phyloP scores from a whole-genome alignment of 192 early-diverging fungal species.

The Coemansia sp. region DNA sequence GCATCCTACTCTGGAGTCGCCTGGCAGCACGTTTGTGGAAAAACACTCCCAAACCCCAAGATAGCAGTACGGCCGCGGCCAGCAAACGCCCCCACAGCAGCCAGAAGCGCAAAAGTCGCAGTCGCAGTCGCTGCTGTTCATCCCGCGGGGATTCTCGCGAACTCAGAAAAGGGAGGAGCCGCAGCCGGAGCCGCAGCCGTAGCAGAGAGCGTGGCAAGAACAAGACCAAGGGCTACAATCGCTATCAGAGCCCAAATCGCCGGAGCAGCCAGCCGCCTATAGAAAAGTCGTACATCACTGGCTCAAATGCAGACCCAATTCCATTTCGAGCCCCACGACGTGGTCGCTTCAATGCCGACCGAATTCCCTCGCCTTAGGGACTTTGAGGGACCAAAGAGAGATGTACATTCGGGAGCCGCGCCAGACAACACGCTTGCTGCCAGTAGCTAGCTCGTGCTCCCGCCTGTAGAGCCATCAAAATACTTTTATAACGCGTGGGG shows the following conservation, averaged over 20 bases:
- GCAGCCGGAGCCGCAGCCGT: not conserved
- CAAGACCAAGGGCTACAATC: not conserved
- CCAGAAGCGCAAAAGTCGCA: not conserved
- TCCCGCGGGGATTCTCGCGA: not conserved
- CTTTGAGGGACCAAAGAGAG: not conserved
- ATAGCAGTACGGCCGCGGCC: not conserved
- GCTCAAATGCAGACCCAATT: not conserved
- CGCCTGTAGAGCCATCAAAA: not conserved
- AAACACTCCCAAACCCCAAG: not conserved
- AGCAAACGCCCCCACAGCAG: not conserved
- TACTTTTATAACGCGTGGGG: not conserved
- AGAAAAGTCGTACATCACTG: not conserved
- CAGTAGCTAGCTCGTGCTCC: not conserved
- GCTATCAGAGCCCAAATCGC: not conserved
- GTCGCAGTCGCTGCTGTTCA: not conserved
- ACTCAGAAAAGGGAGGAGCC: not conserved
- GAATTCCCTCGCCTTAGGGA: not conserved
- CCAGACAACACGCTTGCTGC: not conserved
- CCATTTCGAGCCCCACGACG: not conserved
- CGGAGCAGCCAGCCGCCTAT: not conserved
- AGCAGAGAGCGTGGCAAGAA: not conserved
- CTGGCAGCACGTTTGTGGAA: not conserved
- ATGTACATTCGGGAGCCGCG: not conserved
- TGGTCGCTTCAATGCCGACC: not conserved
- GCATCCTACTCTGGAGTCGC: not conserved